phyloP scores from a whole-genome alignment of 129 eudicot species.

The Escallonia herrerae region DNA sequence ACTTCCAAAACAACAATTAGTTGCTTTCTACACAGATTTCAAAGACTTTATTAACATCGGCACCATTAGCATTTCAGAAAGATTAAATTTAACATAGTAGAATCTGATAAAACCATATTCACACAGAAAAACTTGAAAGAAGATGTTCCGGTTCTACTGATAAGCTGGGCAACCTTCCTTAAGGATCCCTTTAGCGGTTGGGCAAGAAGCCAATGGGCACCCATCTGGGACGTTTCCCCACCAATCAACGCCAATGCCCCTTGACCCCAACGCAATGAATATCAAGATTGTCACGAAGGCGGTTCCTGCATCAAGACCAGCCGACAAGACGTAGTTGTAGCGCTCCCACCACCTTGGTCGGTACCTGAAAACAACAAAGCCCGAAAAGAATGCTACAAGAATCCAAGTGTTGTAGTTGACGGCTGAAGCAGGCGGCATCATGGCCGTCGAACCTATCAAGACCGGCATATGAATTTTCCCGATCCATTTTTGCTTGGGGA shows the following conservation, averaged over 20 bases:
- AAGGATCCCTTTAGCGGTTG: not conserved
- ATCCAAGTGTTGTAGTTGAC: constrained; percentile 24
- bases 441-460: constrained; percentile 9
- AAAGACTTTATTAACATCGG: no score
- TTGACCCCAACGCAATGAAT: constrained; percentile 6
- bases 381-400: constrained; percentile 16
- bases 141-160: not conserved
- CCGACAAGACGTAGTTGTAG: constrained; percentile 14
- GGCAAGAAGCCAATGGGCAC: constrained; percentile 1
- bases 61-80: no score
- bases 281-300: constrained; percentile 16
- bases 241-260: constrained; percentile 6
- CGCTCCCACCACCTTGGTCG: not conserved
- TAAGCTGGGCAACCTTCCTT: not conserved
- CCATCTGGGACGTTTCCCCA: constrained; percentile 5
- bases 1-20: no score
- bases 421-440: constrained; percentile 34
- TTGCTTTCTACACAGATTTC: no score
- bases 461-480: constrained; percentile 25
- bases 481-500: constrained; percentile 34
- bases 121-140: not conserved
- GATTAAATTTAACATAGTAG: no score
- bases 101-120: not conserved
- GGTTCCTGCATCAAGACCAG: constrained; percentile 21
- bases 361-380: constrained; percentile 13